These are phyloP conservation scores for Neodidymelliopsis sp. DNA, from an alignment of 2,329 filamentous ascomycete species.

Conservation along the genomic window DNA sequence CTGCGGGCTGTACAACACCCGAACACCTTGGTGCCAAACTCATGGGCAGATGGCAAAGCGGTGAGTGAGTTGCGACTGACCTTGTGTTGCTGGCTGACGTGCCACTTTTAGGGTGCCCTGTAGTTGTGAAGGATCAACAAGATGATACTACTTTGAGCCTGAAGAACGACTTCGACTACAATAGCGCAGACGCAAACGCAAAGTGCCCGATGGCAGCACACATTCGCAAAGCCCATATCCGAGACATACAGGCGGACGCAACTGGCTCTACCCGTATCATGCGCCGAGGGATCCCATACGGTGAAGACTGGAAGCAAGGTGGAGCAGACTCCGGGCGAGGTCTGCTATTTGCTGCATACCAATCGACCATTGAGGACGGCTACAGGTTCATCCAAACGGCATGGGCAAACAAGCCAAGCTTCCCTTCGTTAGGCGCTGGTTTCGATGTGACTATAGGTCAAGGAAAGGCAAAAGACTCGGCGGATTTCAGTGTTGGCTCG, in stretches of 20 bases:
- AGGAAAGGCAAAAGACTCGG: slow-evolving; percentile 1
- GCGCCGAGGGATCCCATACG: slow-evolving; percentile 18
- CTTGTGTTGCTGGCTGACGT: too few relatives aligned
- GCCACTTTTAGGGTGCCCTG: too few relatives aligned
- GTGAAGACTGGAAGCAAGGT: slow-evolving; percentile 7
- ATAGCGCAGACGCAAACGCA: slow-evolving; percentile 1
- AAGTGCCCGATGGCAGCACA: slow-evolving; percentile 14
- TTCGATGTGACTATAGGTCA: slow-evolving; percentile 16
- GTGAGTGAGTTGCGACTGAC: slow-evolving; percentile 3
- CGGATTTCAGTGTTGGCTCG: slow-evolving; percentile 10
- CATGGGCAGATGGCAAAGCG: slow-evolving; percentile 18
- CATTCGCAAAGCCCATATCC: slow-evolving; percentile 15
- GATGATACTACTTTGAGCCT: slow-evolving; percentile 5
- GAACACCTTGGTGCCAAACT: slow-evolving; percentile 14
- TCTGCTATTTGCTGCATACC: slow-evolving; percentile 14
- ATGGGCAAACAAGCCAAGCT: slow-evolving; percentile 6
- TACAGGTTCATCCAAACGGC: slow-evolving; percentile 14
- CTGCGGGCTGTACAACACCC: slow-evolving; percentile 5
- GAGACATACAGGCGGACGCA: too few relatives aligned
- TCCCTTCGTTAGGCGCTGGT: slow-evolving; percentile 6
- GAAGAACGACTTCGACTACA: slow-evolving; percentile 13
- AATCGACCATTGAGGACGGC: slow-evolving; percentile 15
- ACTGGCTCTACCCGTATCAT: slow-evolving; percentile 6
- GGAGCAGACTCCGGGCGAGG: slow-evolving; percentile 6
- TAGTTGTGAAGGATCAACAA: slow-evolving; percentile 4